Evolutionary conservation across 768 basidiomycete species (phyloP).

Genomic region (Basidioascus undulatus): DNA sequence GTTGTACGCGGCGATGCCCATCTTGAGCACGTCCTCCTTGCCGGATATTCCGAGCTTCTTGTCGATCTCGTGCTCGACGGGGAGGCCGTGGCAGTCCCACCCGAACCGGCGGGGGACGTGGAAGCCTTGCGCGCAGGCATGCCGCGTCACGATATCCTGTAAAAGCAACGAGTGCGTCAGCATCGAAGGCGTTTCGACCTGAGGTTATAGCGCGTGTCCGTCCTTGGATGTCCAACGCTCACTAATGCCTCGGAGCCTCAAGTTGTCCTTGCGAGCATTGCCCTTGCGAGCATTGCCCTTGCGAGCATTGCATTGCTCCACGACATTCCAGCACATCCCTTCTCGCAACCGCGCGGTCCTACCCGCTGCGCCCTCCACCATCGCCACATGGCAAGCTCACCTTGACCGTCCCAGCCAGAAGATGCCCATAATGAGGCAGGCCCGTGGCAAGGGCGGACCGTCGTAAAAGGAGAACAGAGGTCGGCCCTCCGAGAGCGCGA

Average conservation of each 20-base stretch:
- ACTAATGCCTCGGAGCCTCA: not conserved
- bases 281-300: not conserved
- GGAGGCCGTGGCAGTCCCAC: conserved; percentile 97
- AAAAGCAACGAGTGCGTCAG: not conserved
- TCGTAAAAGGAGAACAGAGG: conserved; percentile 91
- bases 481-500: conserved; percentile 73
- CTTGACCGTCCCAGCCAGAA: conserved; percentile 82
- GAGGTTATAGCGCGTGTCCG: conserved; percentile 3
- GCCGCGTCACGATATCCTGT: conserved; percentile 90
- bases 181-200: conserved; percentile 4
- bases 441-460: conserved; percentile 76
- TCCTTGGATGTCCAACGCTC: not conserved
- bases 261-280: not conserved
- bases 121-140: conserved; percentile 76
- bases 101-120: conserved; percentile 87
- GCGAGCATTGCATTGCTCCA: not conserved
- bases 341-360: not conserved
- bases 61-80: conserved; percentile 98
- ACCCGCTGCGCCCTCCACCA: not conserved
- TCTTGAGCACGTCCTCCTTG: conserved; percentile 71
- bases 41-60: conserved; percentile 79
- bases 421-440: conserved; percentile 82
- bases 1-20: conserved; percentile 97
- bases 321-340: conserved; percentile 7
- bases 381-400: conserved; percentile 21